Base-by-base conservation (phyloP, 139 green algal genomes). In the Auxenochlorella protothecoides region DNA sequence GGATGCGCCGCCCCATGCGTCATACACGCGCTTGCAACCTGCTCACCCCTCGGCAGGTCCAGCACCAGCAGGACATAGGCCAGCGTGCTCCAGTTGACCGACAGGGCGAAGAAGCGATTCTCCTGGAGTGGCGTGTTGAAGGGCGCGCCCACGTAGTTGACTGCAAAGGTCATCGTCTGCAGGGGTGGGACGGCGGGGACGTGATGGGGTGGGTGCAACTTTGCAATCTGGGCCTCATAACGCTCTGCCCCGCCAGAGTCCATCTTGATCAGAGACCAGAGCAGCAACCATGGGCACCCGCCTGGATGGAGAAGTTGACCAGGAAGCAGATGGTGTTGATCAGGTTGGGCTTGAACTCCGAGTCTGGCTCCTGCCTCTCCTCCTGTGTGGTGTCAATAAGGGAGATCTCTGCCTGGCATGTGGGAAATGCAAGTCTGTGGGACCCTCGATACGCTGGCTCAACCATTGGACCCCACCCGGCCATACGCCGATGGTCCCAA, bases 291-390 rank as follows among this genome's bases (percentile, higher is more conserved):
- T n/a, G 53, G 53, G 53, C n/a, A 66, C 56, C 52, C 60, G 84
- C 81, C 83, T 92, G 86, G 63, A 96, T 90, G 78, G 85, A 78
- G 27, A 91, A 89, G 77, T 95, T 92, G 53, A 91, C 87, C 53
- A 97, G 81, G 84, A 95, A 98, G 79, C 89, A 97, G 4, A 97
- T 87, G 15, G 86, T 97, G 89, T 98, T 98, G 63, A 98, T 92
- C 13, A 98, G 77, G 85, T 98, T 98, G 78, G 93, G 92, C 77
- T 89, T 81, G 76, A 98, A 98, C 60, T 91, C 86, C 4, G 78
- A 69, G 69, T 98, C 93, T 4, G 82, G 80, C 59, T 86, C 70
- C 75, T 92, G 89, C 27, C 76, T 72, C 55, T 97, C 82, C 51
- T 89, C 87, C 59, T 88, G 86, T 44, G 27, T 44, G 27, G 27